Evolutionary conservation across 2,329 filamentous ascomycete genomes (phyloP).

Genomic region (Trichoderma gracile): DNA sequence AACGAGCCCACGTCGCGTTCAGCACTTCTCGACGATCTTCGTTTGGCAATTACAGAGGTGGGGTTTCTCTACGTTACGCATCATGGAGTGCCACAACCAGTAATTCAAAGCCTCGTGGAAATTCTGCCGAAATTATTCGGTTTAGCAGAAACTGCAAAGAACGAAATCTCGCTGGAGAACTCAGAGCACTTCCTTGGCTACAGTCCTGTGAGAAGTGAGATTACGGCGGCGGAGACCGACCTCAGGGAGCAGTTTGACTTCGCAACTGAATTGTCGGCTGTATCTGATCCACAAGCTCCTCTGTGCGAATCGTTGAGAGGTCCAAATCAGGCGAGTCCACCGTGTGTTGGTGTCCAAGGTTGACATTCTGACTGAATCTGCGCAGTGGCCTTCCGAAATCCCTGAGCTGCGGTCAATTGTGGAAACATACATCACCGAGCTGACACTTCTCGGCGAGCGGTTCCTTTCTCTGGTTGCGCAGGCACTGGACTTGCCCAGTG

Average conservation of each 20-base stretch:
- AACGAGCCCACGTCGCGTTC: slow-evolving; percentile 38
- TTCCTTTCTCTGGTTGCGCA: slow-evolving; percentile 60
- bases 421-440: slow-evolving; percentile 51
- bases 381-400: slow-evolving; percentile 46
- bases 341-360: not conserved
- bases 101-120: slow-evolving; percentile 42
- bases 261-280: slow-evolving; percentile 53
- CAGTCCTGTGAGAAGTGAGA: slow-evolving; percentile 56
- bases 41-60: slow-evolving; percentile 49
- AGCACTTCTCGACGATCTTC: slow-evolving; percentile 45
- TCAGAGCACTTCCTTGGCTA: slow-evolving; percentile 64
- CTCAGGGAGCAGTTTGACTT: slow-evolving; percentile 61
- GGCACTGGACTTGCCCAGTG: slow-evolving; percentile 51
- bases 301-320: slow-evolving; percentile 48
- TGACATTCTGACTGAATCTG: not conserved
- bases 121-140: slow-evolving; percentile 48
- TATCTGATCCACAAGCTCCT: slow-evolving; percentile 38
- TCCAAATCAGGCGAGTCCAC: slow-evolving; percentile 48
- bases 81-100: slow-evolving; percentile 45
- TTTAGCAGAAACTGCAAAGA: slow-evolving; percentile 42
- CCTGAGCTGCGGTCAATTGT: slow-evolving; percentile 42
- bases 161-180: slow-evolving; percentile 47
- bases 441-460: slow-evolving; percentile 52
- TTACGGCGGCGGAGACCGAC: slow-evolving; percentile 54
- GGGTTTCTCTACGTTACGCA: slow-evolving; percentile 57